These are phyloP conservation scores for Metschnikowia cerradonensis DNA, from an alignment of 805 yeast species.

Conservation along the genomic window DNA sequence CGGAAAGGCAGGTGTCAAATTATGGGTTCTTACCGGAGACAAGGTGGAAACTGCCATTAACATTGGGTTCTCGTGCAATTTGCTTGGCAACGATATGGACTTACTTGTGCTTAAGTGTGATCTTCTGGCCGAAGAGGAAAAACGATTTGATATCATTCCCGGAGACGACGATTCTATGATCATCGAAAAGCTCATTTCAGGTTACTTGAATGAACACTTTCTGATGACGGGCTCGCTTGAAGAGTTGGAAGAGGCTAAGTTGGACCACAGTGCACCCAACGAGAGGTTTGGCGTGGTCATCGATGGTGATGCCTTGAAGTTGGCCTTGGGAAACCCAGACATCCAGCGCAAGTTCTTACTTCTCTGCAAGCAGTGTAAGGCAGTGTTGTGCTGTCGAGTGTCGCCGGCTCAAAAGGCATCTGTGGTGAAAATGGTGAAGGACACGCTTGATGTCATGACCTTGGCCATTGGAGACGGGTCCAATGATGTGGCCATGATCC, in stretches of 20 bases:
- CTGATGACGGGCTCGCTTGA: conserved; percentile 56
- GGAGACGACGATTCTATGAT: conserved; percentile 23
- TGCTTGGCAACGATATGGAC: conserved; percentile 73
- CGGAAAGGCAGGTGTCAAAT: conserved; percentile 73
- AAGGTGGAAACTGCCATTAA: conserved; percentile 88
- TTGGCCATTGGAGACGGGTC: conserved; percentile 85
- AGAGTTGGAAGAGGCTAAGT: conserved; percentile 50
- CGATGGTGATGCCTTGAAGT: conserved; percentile 62
- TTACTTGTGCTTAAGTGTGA: conserved; percentile 51
- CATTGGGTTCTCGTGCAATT: conserved; percentile 81
- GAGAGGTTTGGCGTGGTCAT: conserved; percentile 57
- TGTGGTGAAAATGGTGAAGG: conserved; percentile 64
- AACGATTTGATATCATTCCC: conserved; percentile 18
- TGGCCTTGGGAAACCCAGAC: conserved; percentile 38
- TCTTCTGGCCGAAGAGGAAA: conserved; percentile 24
- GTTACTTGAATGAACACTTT: conserved; percentile 54
- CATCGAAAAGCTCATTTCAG: conserved; percentile 47
- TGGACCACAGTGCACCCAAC: conserved; percentile 62
- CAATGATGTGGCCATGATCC: conserved; percentile 85
- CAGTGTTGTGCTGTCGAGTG: conserved; percentile 81
- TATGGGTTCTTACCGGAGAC: conserved; percentile 87
- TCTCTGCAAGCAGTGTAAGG: conserved; percentile 68
- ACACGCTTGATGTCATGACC: conserved; percentile 65
- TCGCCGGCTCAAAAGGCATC: conserved; percentile 82
- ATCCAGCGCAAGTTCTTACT: conserved; percentile 52